Evolutionary conservation across 2,329 filamentous ascomycete species (phyloP).

Genomic region (Ophiostoma sp.): DNA sequence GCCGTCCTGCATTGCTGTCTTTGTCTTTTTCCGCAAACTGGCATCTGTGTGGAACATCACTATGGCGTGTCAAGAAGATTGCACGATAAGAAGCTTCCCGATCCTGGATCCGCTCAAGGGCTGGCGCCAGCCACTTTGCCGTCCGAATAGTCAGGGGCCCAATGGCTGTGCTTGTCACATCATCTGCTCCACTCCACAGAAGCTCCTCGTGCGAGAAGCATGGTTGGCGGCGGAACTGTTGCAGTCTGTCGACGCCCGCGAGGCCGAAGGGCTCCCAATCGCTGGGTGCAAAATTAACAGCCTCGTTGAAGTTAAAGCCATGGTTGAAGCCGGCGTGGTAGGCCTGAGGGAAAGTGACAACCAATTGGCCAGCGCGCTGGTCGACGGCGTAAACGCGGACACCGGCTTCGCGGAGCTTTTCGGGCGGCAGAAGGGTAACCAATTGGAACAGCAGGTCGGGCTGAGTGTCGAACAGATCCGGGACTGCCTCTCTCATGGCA

Average conservation of each 20-base stretch:
- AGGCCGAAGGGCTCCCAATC: slow-evolving; percentile 96
- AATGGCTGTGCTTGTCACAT: slow-evolving; percentile 50
- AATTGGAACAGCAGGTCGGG: slow-evolving; percentile 94
- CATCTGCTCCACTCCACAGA: slow-evolving; percentile 80
- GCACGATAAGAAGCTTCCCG: slow-evolving; percentile 12
- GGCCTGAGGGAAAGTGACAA: slow-evolving; percentile 93
- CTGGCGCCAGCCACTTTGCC: slow-evolving; percentile 90
- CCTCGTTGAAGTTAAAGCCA: slow-evolving; percentile 98
- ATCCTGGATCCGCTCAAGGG: slow-evolving; percentile 63
- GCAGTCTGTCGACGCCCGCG: slow-evolving; percentile 76
- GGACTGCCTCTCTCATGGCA: slow-evolving; percentile 91
- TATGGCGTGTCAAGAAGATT: slow-evolving; percentile 47
- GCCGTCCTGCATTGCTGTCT: slow-evolving; percentile 29
- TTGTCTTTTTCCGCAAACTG: slow-evolving; percentile 38
- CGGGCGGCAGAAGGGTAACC: slow-evolving; percentile 90
- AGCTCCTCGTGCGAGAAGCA: slow-evolving; percentile 98
- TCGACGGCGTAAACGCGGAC: slow-evolving; percentile 93
- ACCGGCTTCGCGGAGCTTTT: slow-evolving; percentile 86
- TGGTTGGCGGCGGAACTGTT: slow-evolving; percentile 81
- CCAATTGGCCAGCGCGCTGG: slow-evolving; percentile 89
- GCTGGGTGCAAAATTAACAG: slow-evolving; percentile 90
- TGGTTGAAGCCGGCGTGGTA: slow-evolving; percentile 99
- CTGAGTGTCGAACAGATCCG: slow-evolving; percentile 93
- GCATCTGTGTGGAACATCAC: slow-evolving; percentile 47
- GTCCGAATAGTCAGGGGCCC: slow-evolving; percentile 68